Percentiles rank a stretch among this genome's conserved stretches.
phyloP scores from a whole-genome alignment of 2,329 filamentous ascomycete species.

The Rhynchosporium agropyri region DNA sequence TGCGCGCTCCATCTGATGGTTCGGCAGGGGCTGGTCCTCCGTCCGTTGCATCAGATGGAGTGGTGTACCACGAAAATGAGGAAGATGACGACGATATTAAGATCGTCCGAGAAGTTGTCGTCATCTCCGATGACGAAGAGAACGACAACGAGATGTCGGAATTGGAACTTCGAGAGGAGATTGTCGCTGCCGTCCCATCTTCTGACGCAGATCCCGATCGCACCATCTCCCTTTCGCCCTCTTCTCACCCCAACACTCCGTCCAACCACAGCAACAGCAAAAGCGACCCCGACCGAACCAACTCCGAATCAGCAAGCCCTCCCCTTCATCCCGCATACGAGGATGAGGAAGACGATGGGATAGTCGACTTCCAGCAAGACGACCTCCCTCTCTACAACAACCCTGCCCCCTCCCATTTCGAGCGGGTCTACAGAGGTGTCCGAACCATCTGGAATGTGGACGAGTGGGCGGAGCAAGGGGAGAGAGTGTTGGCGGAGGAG shows the following conservation, averaged over 20 bases:
- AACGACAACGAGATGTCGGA: slow-evolving; percentile 1
- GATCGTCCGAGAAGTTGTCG: background rate
- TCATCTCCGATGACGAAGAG: slow-evolving; percentile 3
- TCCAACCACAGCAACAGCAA: background rate
- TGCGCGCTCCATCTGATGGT: slow-evolving; percentile 3
- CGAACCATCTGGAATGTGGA: slow-evolving; percentile 5
- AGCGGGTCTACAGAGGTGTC: background rate
- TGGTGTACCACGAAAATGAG: background rate
- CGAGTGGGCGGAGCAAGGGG: background rate
- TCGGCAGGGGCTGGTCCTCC: background rate
- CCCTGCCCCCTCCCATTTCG: slow-evolving; percentile 5
- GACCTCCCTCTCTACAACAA: slow-evolving; percentile 6
- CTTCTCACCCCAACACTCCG: background rate
- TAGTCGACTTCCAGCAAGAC: background rate
- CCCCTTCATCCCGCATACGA: background rate
- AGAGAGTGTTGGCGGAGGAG: background rate
- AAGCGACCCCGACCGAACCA: background rate
- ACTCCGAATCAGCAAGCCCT: background rate
- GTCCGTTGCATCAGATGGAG: slow-evolving; percentile 11
- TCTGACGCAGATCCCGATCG: too few relatives aligned
- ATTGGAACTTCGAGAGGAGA: background rate
- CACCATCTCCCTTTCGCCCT: background rate
- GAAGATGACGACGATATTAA: slow-evolving; percentile 4
- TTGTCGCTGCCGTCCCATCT: background rate
- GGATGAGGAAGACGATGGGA: slow-evolving; percentile 4